Percentiles rank a stretch among this genome's conserved stretches.
phyloP scores from a whole-genome alignment of 768 basidiomycete species.

The Amanita pallidorosea region DNA sequence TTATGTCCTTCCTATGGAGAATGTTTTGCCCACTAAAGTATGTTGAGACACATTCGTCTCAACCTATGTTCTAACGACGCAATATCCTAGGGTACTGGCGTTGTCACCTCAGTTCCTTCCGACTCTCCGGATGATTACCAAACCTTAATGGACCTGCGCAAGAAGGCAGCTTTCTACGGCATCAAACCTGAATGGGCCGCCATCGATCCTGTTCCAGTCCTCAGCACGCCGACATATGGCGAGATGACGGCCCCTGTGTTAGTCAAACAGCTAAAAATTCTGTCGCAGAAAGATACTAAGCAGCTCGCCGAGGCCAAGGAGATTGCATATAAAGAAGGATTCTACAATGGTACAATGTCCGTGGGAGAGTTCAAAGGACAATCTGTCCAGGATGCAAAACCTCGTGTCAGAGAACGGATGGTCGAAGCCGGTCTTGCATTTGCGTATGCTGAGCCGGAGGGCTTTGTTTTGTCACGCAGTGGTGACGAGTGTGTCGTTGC shows the following conservation, averaged over 20 bases:
- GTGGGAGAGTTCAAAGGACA: constrained; percentile 87
- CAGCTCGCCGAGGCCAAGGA: constrained; percentile 96
- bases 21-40: constrained; percentile 88
- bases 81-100: constrained; percentile 75
- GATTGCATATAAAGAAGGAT: constrained; percentile 96
- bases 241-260: constrained; percentile 79
- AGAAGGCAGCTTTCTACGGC: constrained; percentile 95
- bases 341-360: constrained; percentile 88
- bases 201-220: constrained; percentile 78
- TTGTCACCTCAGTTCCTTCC: constrained; percentile 96
- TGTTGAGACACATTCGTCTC: constrained; percentile 5
- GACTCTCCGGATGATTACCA: constrained; percentile 97
- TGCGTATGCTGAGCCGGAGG: constrained; percentile 93
- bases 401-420: constrained; percentile 76
- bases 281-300: constrained; percentile 89
- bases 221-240: constrained; percentile 87
- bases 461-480: constrained; percentile 78
- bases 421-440: constrained; percentile 72
- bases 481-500: constrained; percentile 98
- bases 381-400: constrained; percentile 85
- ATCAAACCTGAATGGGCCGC: constrained; percentile 84
- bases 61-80: not conserved
- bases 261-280: constrained; percentile 85
- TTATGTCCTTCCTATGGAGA: constrained; percentile 98
- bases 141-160: constrained; percentile 83